Evolutionary conservation across 257 asterid species (phyloP).

Genomic region (Misopates orontium): DNA sequence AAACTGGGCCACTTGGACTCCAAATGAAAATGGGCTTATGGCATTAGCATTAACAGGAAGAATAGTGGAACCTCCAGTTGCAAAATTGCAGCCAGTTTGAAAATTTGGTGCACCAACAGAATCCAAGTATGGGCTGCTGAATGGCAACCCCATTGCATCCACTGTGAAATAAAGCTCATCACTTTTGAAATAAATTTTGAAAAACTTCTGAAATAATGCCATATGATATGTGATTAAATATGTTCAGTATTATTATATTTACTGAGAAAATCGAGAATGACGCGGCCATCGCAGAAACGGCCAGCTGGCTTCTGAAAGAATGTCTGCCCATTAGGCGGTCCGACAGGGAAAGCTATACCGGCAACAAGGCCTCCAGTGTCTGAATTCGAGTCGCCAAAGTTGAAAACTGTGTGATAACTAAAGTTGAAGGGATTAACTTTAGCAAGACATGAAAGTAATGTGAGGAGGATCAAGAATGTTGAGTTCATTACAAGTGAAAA

Average conservation of each 20-base stretch:
- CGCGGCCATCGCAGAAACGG: slow-evolving; percentile 42
- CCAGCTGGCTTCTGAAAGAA: slow-evolving; percentile 43
- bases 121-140: slow-evolving; percentile 38
- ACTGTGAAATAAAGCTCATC: not conserved
- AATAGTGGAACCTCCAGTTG: slow-evolving; percentile 40
- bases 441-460: not conserved
- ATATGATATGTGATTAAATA: not conserved
- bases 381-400: slow-evolving; percentile 41
- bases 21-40: slow-evolving; percentile 41
- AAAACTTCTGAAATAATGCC: not conserved
- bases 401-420: slow-evolving; percentile 29
- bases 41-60: slow-evolving; percentile 28
- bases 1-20: slow-evolving; percentile 43
- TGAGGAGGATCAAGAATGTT: slow-evolving; percentile 17
- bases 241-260: not conserved
- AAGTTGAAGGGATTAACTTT: not conserved
- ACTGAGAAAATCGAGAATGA: slow-evolving; percentile 44
- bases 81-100: slow-evolving; percentile 41
- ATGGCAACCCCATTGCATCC: slow-evolving; percentile 33
- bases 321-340: slow-evolving; percentile 41
- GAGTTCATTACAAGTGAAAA: slow-evolving; percentile 8
- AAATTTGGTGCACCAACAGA: slow-evolving; percentile 37
- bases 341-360: slow-evolving; percentile 22
- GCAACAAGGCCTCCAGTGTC: slow-evolving; percentile 47
- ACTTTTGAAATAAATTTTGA: no score